phyloP scores from a whole-genome alignment of 2,329 filamentous ascomycete species.

The Colletotrichum horii region DNA sequence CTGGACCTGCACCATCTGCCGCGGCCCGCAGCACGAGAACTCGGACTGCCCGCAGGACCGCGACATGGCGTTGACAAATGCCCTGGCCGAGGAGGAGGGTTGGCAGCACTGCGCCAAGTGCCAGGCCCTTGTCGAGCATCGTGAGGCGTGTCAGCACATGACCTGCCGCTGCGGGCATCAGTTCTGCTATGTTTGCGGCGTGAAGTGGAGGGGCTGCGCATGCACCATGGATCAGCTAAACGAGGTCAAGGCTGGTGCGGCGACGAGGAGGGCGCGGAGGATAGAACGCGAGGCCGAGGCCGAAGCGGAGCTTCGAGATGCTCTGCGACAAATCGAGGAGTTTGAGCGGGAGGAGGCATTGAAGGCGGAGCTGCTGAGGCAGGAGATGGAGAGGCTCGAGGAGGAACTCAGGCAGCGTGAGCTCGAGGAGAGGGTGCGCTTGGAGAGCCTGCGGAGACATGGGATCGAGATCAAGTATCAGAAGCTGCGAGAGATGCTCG shows the following conservation, averaged over 20 bases:
- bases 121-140: conserved; percentile 75
- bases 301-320: conserved; percentile 38
- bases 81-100: conserved; percentile 70
- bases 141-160: conserved; percentile 85
- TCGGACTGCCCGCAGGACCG: conserved; percentile 54
- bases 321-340: conserved; percentile 48
- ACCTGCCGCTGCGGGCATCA: conserved; percentile 81
- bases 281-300: conserved; percentile 35
- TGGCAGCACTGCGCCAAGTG: conserved; percentile 79
- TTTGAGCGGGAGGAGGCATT: conserved; percentile 51
- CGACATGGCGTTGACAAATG: conserved; percentile 54
- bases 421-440: conserved; percentile 40
- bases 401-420: conserved; percentile 41
- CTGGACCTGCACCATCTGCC: conserved; percentile 56
- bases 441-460: conserved; percentile 45
- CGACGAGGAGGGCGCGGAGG: conserved; percentile 37
- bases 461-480: conserved; percentile 44
- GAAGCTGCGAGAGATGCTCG: conserved; percentile 39
- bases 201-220: conserved; percentile 73
- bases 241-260: conserved; percentile 42
- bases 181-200: conserved; percentile 84
- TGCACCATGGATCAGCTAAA: conserved; percentile 60
- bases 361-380: conserved; percentile 42
- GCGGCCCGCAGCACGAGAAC: conserved; percentile 45
- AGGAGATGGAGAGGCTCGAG: conserved; percentile 40